phyloP scores from a whole-genome alignment of 1,284 basidiomycete species.

The Moesziomyces sp. region DNA sequence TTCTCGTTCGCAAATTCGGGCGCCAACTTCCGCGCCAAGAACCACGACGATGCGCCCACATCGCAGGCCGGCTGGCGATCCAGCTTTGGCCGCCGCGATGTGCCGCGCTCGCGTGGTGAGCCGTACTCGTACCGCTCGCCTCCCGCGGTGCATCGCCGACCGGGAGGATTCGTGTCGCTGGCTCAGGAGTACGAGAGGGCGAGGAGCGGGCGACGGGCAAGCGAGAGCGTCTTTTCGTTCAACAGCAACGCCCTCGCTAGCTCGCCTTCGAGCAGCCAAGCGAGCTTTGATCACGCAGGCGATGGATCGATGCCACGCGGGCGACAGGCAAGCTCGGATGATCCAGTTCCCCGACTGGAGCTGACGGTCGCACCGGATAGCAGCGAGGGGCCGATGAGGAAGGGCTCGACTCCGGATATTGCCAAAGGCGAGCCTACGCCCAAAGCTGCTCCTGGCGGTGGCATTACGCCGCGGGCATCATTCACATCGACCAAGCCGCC shows the following conservation, averaged over 20 bases:
- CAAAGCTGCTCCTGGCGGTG: constrained; percentile 18
- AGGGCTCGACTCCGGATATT: constrained; percentile 8
- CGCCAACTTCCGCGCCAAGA: constrained; percentile 35
- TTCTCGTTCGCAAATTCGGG: constrained; percentile 47
- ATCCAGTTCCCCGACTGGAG: constrained; percentile 10
- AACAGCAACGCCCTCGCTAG: constrained; percentile 36
- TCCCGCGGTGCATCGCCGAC: constrained; percentile 38
- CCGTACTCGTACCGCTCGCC: constrained; percentile 22
- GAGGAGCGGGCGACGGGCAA: constrained; percentile 15
- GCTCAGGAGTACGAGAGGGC: constrained; percentile 44
- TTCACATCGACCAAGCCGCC: constrained; percentile 3
- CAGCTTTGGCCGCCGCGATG: constrained; percentile 18
- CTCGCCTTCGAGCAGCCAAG: constrained; percentile 38
- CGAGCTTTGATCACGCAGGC: constrained; percentile 20
- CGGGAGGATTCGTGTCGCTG: constrained; percentile 44
- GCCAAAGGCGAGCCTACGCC: constrained; percentile 32
- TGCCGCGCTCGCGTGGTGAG: constrained; percentile 8
- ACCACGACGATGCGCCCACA: constrained; percentile 8
- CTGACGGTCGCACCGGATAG: neutral
- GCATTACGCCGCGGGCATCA: constrained; percentile 24
- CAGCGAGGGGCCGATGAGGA: neutral
- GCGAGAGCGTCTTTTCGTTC: constrained; percentile 34
- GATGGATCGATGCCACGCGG: neutral
- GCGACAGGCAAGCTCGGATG: constrained; percentile 7
- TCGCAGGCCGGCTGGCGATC: constrained; percentile 14